These are phyloP conservation scores for Glutinoglossum americanum DNA, from an alignment of 495 filamentous ascomycete species.

Conservation along the genomic window DNA sequence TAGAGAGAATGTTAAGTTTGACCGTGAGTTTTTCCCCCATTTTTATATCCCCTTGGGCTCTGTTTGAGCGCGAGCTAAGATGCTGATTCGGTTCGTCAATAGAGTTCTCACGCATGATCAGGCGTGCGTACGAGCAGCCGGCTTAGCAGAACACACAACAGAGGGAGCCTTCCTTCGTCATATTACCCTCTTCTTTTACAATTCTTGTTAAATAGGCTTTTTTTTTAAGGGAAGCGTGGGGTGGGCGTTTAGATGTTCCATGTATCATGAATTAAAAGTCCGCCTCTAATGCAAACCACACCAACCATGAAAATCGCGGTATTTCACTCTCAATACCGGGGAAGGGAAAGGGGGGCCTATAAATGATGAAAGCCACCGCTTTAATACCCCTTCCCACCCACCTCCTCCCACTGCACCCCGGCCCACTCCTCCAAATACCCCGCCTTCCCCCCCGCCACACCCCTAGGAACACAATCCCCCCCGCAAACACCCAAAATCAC, in stretches of 20 bases:
- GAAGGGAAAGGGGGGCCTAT: too few relatives aligned
- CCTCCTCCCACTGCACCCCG: constrained; percentile 93
- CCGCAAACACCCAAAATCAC: constrained; percentile 76
- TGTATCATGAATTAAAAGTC: not conserved
- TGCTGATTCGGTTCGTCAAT: not conserved
- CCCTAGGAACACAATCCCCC: constrained; percentile 38
- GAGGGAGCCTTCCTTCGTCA: not conserved
- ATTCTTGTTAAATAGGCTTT: not conserved
- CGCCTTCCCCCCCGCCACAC: constrained; percentile 23
- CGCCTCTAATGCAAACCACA: not conserved
- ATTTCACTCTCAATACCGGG: not conserved
- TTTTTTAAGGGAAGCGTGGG: not conserved
- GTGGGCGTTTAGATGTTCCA: not conserved
- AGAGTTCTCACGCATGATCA: constrained; percentile 58
- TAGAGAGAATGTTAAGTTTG: constrained; percentile 88
- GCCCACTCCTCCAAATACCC: constrained; percentile 87
- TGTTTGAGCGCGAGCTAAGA: not conserved
- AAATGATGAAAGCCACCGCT: too few relatives aligned
- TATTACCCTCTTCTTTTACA: not conserved
- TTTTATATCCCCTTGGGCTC: not conserved
- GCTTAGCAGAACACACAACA: too few relatives aligned
- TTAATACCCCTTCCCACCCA: constrained; percentile 2
- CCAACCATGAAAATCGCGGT: not conserved
- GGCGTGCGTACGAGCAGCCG: constrained; percentile 77
- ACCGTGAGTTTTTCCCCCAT: constrained; percentile 27